phyloP scores from a whole-genome alignment of 495 filamentous ascomycete genomes.

The Aspergillus panamensis region DNA sequence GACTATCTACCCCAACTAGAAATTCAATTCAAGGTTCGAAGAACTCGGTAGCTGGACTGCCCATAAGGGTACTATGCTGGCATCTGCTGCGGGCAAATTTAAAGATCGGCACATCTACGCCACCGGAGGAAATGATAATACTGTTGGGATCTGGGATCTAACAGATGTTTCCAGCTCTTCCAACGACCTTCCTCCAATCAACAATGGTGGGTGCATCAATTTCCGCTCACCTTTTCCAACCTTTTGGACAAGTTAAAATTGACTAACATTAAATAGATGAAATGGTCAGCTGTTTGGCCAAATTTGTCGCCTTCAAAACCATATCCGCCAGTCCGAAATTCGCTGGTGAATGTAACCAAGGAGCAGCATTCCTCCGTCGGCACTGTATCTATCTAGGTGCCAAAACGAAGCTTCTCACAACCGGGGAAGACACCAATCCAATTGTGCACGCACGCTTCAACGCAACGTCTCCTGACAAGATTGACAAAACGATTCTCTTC shows the following conservation, averaged over 20 bases:
- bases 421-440: conserved; percentile 73
- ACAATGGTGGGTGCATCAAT: conserved; percentile 48
- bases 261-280: conserved; percentile 50
- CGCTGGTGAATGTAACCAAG: conserved; percentile 84
- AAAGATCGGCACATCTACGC: conserved; percentile 73
- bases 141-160: conserved; percentile 83
- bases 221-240: no score
- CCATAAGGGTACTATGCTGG: conserved; percentile 79
- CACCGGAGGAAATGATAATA: conserved; percentile 92
- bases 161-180: conserved; percentile 49
- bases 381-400: conserved; percentile 90
- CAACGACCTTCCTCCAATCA: conserved; percentile 48
- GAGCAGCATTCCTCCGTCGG: conserved; percentile 82
- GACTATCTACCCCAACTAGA: conserved; percentile 38
- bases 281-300: conserved; percentile 74
- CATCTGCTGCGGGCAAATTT: conserved; percentile 70
- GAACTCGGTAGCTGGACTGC: conserved; percentile 78
- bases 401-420: conserved; percentile 77
- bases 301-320: conserved; percentile 87
- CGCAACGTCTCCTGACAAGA: conserved; percentile 51
- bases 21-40: conserved; percentile 87
- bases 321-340: conserved; percentile 81
- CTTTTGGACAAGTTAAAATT: not conserved
- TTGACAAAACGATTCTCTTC: conserved; percentile 85
- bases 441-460: conserved; percentile 86